Conservation (phyloP, 371 early-diverging fungal species). For the Zopfochytrium polystomum region DNA sequence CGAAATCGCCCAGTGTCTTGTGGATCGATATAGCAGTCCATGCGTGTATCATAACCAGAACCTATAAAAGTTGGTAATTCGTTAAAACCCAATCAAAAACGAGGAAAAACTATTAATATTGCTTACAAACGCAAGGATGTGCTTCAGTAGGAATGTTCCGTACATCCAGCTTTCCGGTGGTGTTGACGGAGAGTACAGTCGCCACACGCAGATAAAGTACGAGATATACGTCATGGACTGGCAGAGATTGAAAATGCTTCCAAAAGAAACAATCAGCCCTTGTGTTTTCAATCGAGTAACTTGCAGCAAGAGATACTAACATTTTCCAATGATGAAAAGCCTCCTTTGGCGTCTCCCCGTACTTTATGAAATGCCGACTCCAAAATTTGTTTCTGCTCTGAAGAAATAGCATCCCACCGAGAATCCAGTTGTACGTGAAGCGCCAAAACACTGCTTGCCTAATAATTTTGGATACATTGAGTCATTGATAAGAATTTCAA, state of each 20-base stretch:
- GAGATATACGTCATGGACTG: slow-evolving; percentile 82
- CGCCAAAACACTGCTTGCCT: slow-evolving; percentile 86
- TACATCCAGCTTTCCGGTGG: slow-evolving; percentile 61
- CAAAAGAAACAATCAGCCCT: background rate
- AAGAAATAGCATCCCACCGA: slow-evolving; percentile 69
- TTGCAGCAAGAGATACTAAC: slow-evolving; percentile 33
- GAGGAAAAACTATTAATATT: background rate
- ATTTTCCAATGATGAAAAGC: slow-evolving; percentile 93
- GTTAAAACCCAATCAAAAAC: no score
- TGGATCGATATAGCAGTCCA: slow-evolving; percentile 83
- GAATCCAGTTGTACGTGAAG: slow-evolving; percentile 72
- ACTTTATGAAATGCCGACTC: slow-evolving; percentile 88
- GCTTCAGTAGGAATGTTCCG: slow-evolving; percentile 67
- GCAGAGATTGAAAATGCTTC: slow-evolving; percentile 81
- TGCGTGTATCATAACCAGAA: slow-evolving; percentile 76
- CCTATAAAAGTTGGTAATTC: slow-evolving; percentile 33
- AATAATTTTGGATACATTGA: background rate
- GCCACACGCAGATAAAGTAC: slow-evolving; percentile 70
- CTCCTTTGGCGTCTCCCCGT: slow-evolving; percentile 78
- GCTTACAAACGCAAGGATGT: slow-evolving; percentile 63
- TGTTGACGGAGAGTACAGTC: slow-evolving; percentile 64
- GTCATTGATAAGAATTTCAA: slow-evolving; percentile 25
- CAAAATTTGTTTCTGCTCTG: slow-evolving; percentile 80
- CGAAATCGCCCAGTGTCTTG: slow-evolving; percentile 86
- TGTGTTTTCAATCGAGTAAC: background rate